These are phyloP conservation scores for Scleroderma citrinum DNA, from an alignment of 768 basidiomycete genomes.

Conservation along the genomic window DNA sequence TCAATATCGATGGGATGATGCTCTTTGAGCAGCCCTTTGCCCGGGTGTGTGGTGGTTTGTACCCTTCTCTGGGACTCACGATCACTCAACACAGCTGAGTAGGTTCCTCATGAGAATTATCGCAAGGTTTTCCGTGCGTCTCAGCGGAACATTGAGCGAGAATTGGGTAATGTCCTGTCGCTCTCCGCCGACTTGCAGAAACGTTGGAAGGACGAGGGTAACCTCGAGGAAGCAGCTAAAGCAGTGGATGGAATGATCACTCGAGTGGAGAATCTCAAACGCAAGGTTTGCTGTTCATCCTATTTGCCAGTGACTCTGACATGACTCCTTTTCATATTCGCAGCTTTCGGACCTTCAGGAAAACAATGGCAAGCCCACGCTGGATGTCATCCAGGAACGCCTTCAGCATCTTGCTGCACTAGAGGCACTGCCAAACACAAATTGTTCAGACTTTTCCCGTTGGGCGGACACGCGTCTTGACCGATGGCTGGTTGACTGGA, in stretches of 20 bases:
- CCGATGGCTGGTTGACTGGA: slow-evolving; percentile 92
- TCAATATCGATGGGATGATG: slow-evolving; percentile 67
- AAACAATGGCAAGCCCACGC: slow-evolving; percentile 47
- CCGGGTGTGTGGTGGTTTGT: slow-evolving; percentile 36
- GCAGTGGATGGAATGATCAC: slow-evolving; percentile 72
- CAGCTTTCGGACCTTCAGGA: slow-evolving; percentile 49
- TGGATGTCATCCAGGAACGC: slow-evolving; percentile 70
- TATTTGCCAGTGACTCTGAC: slow-evolving; percentile 5
- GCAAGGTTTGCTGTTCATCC: slow-evolving; percentile 57
- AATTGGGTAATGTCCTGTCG: slow-evolving; percentile 55
- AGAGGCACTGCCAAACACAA: slow-evolving; percentile 49
- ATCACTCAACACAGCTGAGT: slow-evolving; percentile 9
- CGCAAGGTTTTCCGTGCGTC: slow-evolving; percentile 81
- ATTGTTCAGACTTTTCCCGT: slow-evolving; percentile 53
- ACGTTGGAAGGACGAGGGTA: slow-evolving; percentile 34
- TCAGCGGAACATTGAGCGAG: slow-evolving; percentile 78
- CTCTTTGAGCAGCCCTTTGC: slow-evolving; percentile 84
- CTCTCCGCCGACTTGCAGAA: slow-evolving; percentile 55
- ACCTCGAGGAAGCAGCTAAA: slow-evolving; percentile 49
- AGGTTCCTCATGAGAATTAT: slow-evolving; percentile 91
- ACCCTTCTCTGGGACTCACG: background rate
- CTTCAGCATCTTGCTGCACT: slow-evolving; percentile 63
- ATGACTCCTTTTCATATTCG: slow-evolving; percentile 8
- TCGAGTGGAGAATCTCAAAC: slow-evolving; percentile 73
- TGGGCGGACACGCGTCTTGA: slow-evolving; percentile 82